Percentiles rank a stretch among this genome's conserved stretches.
Conservation (phyloP, 1,139 yeast genomes). For the Yamadazyma kanchanaburiensis region DNA sequence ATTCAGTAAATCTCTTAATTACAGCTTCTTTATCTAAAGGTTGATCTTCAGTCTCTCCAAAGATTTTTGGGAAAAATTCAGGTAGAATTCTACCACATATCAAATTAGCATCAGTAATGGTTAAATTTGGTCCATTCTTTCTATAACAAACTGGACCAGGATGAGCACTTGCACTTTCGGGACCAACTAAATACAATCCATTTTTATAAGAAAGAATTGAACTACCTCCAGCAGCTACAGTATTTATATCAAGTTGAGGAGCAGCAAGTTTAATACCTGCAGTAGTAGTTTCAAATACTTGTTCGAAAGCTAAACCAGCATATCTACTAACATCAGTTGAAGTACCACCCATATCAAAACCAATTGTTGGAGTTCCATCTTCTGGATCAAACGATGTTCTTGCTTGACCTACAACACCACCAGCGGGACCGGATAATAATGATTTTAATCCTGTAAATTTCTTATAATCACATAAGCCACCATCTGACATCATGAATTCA, state of each 20-base stretch:
- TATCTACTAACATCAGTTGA: slow-evolving; percentile 53
- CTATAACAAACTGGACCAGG: slow-evolving; percentile 61
- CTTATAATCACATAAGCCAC: slow-evolving; percentile 48
- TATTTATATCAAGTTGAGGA: slow-evolving; percentile 55
- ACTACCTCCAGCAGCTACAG: slow-evolving; percentile 64
- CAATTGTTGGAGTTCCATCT: slow-evolving; percentile 43
- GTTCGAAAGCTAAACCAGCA: slow-evolving; percentile 39
- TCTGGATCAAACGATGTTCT: slow-evolving; percentile 43
- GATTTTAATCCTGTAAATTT: slow-evolving; percentile 51
- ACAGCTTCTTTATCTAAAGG: slow-evolving; percentile 45
- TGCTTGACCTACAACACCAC: slow-evolving; percentile 59
- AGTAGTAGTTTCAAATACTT: slow-evolving; percentile 50
- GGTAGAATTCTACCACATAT: slow-evolving; percentile 50
- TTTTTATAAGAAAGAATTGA: slow-evolving; percentile 47
- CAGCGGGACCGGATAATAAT: slow-evolving; percentile 58
- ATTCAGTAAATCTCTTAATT: slow-evolving; percentile 30
- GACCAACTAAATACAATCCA: slow-evolving; percentile 52
- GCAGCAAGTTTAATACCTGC: slow-evolving; percentile 56
- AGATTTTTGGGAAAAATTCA: slow-evolving; percentile 49
- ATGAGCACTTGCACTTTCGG: slow-evolving; percentile 55
- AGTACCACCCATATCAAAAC: slow-evolving; percentile 63
- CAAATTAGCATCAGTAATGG: slow-evolving; percentile 56
- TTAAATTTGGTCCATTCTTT: slow-evolving; percentile 49
- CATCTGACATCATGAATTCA: slow-evolving; percentile 59
- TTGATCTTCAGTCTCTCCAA: slow-evolving; percentile 50